These are phyloP conservation scores for Candida gigantensis DNA, from an alignment of 1,139 yeast species.

Conservation along the genomic window DNA sequence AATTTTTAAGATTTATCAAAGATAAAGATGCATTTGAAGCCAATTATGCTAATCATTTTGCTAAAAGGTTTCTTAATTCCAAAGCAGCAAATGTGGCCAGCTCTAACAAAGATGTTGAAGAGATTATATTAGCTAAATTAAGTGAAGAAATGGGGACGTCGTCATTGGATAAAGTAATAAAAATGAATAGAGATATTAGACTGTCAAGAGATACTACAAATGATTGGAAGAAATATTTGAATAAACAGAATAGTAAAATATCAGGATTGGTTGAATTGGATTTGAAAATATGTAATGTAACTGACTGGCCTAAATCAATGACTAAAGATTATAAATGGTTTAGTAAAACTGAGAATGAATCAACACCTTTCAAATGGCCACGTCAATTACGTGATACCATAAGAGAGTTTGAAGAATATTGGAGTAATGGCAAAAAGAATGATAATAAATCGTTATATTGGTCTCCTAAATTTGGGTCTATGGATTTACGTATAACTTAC, in stretches of 20 bases:
- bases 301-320: constrained; percentile 53
- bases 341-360: constrained; percentile 38
- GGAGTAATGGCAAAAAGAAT: constrained; percentile 57
- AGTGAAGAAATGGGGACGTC: constrained; percentile 81
- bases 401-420: constrained; percentile 43
- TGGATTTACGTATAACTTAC: constrained; percentile 70
- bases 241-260: constrained; percentile 20
- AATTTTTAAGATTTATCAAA: constrained; percentile 64
- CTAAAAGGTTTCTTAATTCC: constrained; percentile 71
- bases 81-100: constrained; percentile 27
- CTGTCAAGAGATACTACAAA: constrained; percentile 60
- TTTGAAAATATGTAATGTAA: constrained; percentile 53
- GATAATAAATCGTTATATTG: constrained; percentile 76
- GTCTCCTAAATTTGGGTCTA: constrained; percentile 83
- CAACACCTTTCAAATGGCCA: constrained; percentile 51
- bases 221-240: constrained; percentile 45
- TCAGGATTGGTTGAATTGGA: constrained; percentile 41
- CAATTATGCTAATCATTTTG: constrained; percentile 84
- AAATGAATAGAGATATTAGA: constrained; percentile 85
- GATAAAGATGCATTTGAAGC: constrained; percentile 90
- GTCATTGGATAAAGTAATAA: constrained; percentile 77
- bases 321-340: constrained; percentile 57
- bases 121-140: constrained; percentile 65
- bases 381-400: constrained; percentile 39
- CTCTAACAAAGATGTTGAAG: constrained; percentile 64